Base-by-base conservation (phyloP, 2,329 filamentous ascomycete genomes). In the Neonectria faginata region DNA sequence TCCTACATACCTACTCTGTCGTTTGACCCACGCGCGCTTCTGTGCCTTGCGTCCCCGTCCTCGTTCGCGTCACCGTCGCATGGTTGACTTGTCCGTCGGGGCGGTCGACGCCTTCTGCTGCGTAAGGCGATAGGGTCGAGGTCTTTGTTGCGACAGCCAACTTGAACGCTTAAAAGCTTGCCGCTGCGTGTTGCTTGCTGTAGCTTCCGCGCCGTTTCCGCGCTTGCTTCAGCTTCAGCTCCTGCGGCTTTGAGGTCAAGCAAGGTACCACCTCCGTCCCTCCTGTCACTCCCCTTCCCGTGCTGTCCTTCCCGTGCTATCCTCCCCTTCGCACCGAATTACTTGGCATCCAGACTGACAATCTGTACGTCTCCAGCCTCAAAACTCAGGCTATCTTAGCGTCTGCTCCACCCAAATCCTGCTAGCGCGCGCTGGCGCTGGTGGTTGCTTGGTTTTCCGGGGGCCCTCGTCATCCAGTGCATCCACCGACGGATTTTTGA, bases 401-500 rank as follows among this genome's bases (percentile, higher is more conserved):
- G 39, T 42, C 39, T 10, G 44, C 45, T 48, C 36, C 50, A 53
- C 50, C 31, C 50, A 53, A 16, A 53, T 41, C 6, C n/a, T 27
- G 36, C 54, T 33, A 42, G 51, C 51, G 31, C 33, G 51, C 39
- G 27, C 53, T 61, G 62, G 55, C 53, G 57, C 57, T 68, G 64
- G 66, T 62, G 64, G 57, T 62, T 66, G 63, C 63, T 65, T 69
- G 70, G 70, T 67, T 72, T 73, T 67, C 70, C 72, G 69, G 71
- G 71, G 71, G 64, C 57, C 62, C 64, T 71, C 68, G 70, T 66
- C 66, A 71, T 67, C 68, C 63, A 66, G 63, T 55, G 67, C 62
- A 62, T 65, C 64, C 65, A 52, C 60, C 57, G 57, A 74, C 69
- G 64, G 71, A 68, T 75, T 77, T 71, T 75, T 66, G 73, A 77